Evolutionary conservation across 2,329 filamentous ascomycete genomes (phyloP), one percentile per base, ranked within the genome.

Genomic region (Trichoderma lentiforme): DNA sequence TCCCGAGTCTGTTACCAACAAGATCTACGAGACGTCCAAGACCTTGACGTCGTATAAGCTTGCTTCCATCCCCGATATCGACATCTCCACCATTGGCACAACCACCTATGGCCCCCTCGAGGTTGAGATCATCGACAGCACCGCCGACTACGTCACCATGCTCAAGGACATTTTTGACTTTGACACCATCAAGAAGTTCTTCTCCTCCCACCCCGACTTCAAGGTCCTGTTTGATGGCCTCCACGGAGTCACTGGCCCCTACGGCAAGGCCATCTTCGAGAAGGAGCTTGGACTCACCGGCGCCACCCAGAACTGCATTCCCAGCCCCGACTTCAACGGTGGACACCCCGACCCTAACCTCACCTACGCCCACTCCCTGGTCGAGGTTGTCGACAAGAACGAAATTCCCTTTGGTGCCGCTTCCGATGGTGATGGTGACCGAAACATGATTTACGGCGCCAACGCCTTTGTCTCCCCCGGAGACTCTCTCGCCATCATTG

Each of bases 371-470:
- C 93, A 97, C 84, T 95, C 94, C 69, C 89, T 99, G 56, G 96
- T 99, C 73, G 94, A 97, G 79, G 93, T 91, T 73, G 96, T 99
- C 56, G 94, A 99, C 83, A 93, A 93, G 86, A 91, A 93, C 78
- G 89, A 90, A 73, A 94, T 99, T 75, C 96, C 97, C 80, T 99
- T 99, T 78, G 96, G 96, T 79, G 96, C 96, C 72, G 96, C 96
- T 62, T 97, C 93, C 75, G 96, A 99, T 77, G 96, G 96, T 77
- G 96, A 99, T 78, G 96, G 96, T 79, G 96, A 99, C 86, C 93
- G 96, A 78, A 99, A 99, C 90, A 99, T 99, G 96, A 99, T 99
- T 80, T 99, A 99, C 84, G 96, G 96, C 74, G 95, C 95, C 76
- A 95, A 97, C 79, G 91, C 92, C 58, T 99, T 99, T 80, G 96